Evolutionary conservation across 2,329 filamentous ascomycete genomes (phyloP).

Genomic region (Botrytis paeoniae): DNA sequence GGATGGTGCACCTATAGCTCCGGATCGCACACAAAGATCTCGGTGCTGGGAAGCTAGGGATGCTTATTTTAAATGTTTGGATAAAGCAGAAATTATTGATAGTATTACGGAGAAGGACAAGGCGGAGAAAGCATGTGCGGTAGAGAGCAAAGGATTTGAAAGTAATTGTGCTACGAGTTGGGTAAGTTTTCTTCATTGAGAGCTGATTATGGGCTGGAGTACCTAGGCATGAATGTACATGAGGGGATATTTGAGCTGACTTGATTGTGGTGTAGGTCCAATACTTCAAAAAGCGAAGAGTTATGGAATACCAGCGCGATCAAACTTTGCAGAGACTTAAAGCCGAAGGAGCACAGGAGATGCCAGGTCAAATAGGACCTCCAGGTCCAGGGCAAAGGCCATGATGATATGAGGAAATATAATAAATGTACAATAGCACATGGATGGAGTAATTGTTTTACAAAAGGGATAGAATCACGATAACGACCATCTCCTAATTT

Average conservation of each 20-base stretch:
- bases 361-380: conserved; percentile 40
- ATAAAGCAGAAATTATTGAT: conserved; percentile 78
- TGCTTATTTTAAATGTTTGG: conserved; percentile 82
- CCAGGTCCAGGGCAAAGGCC: conserved; percentile 16
- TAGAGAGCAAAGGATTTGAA: conserved; percentile 68
- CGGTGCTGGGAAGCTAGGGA: conserved; percentile 91
- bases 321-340: conserved; percentile 73
- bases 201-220: neutral
- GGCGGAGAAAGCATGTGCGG: conserved; percentile 55
- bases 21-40: conserved; percentile 77
- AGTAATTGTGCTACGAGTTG: conserved; percentile 84
- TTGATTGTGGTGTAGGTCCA: conserved; percentile 62
- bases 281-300: conserved; percentile 96
- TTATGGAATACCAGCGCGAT: conserved; percentile 87
- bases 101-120: conserved; percentile 56
- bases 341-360: conserved; percentile 66
- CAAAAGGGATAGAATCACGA: neutral
- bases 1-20: conserved; percentile 68
- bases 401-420: conserved; percentile 7
- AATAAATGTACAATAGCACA: conserved; percentile 10
- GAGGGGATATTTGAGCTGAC: conserved; percentile 15
- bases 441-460: neutral
- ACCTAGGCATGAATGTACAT: conserved; percentile 20
- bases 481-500: neutral
- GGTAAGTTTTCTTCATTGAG: conserved; percentile 55